Conservation (phyloP, 2,329 filamentous ascomycete genomes). For the Pyrenophora tritici-repentis region DNA sequence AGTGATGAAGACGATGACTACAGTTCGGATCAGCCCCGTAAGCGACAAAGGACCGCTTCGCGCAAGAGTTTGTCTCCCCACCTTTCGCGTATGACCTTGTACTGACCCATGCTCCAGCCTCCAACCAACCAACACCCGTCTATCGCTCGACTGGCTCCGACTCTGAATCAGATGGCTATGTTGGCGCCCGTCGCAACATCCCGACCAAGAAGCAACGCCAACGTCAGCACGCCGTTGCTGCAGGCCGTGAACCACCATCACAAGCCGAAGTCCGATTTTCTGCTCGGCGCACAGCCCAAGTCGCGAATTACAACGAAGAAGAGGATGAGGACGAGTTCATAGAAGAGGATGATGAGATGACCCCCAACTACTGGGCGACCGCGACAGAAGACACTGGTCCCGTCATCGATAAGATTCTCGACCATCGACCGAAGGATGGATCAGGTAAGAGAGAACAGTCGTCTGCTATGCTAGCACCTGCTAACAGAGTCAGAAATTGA, state of each 20-base stretch:
- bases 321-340: conserved; percentile 60
- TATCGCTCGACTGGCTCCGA: conserved; percentile 66
- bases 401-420: conserved; percentile 88
- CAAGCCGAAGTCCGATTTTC: conserved; percentile 89
- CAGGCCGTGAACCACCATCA: conserved; percentile 64
- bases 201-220: conserved; percentile 76
- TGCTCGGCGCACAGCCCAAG: conserved; percentile 78
- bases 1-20: conserved; percentile 73
- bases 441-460: conserved; percentile 39
- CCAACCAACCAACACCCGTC: conserved; percentile 56
- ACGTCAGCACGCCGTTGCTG: conserved; percentile 68
- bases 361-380: conserved; percentile 71
- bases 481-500: conserved; percentile 43
- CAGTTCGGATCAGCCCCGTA: conserved; percentile 62
- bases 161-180: conserved; percentile 69
- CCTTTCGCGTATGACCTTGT: conserved; percentile 15
- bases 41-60: conserved; percentile 70
- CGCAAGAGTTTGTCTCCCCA: conserved; percentile 60
- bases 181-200: conserved; percentile 70
- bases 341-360: conserved; percentile 65
- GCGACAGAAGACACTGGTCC: conserved; percentile 77
- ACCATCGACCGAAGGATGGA: conserved; percentile 78
- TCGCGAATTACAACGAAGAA: conserved; percentile 71
- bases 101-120: conserved; percentile 60
- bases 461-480: neutral